Evolutionary conservation across 2,329 filamentous ascomycete species (phyloP), one percentile per base, ranked within the genome.

Genomic region (Zasmidium cellare): DNA sequence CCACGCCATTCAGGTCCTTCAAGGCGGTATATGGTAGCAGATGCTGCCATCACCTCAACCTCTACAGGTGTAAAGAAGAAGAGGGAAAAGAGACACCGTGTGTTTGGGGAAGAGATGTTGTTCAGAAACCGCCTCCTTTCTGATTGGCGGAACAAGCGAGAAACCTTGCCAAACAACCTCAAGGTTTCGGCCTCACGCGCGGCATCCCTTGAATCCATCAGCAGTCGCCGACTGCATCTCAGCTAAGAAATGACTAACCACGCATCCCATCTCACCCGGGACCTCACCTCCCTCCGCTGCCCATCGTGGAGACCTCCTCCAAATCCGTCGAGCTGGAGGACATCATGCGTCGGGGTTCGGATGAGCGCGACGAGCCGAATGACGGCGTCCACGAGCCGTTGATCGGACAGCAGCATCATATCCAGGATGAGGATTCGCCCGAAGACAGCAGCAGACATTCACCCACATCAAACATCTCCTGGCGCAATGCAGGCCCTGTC

Each of bases 401-500:
- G 7, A 41, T 41, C 7, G 11, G 12, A 14, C 35, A 41, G n/a
- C 35, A 41, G 3, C 35, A 6, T 14, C 7, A 9, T 9, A 14
- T n/a, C 3, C 35, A 41, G 12, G 35, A 41, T 3, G 35, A 18
- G 7, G n/a, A 41, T 3, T 6, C 7, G 16, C 35, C 5, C 16
- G 35, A 41, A 41, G 35, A 41, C 16, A 14, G 16, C 3, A 14
- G 3, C 35, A 9, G 3, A 9, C 11, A 6, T 3, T n/a, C 35
- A 9, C 35, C 35, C 3, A 41, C 35, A 6, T 41, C 35, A 6
- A 41, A 41, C 35, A 41, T 41, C 35, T 41, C 35, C 35, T 41
- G 35, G 35, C 35, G n/a, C 5, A 41, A 41, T n/a, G 35, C 59
- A 35, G 56, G 53, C 6, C 64, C 60, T 18, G 51, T 85, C 56